Percentiles rank a stretch among this genome's conserved stretches.
Conservation (phyloP, 306 rosid species). For the Canavalia gladiata region DNA sequence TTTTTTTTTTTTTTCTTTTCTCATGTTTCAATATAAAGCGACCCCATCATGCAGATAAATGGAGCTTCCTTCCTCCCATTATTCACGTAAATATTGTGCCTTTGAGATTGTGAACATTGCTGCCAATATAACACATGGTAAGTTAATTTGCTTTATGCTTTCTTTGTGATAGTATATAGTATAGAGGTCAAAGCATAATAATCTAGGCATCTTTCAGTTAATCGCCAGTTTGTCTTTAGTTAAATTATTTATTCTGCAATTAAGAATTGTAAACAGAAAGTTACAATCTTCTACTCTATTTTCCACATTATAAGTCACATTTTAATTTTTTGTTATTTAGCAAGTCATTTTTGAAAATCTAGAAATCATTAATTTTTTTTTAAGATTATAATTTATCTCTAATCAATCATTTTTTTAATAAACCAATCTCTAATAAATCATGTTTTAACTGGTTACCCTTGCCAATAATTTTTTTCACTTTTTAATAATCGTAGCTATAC, state of each 20-base stretch:
- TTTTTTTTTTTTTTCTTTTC: too few species aligned
- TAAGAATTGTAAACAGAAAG: neutral
- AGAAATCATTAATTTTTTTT: too few species aligned
- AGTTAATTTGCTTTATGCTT: constrained; percentile 39
- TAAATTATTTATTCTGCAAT: too few species aligned
- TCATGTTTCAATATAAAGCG: constrained; percentile 40
- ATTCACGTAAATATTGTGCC: constrained; percentile 10
- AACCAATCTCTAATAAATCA: too few species aligned
- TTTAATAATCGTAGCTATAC: too few species aligned
- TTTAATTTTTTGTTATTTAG: too few species aligned
- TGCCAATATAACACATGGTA: constrained; percentile 48
- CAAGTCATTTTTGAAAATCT: too few species aligned
- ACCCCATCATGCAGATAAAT: constrained; percentile 46
- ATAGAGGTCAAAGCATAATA: constrained; percentile 23
- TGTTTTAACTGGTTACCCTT: too few species aligned
- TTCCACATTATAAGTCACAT: too few species aligned
- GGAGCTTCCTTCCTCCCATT: constrained; percentile 41
- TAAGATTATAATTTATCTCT: too few species aligned
- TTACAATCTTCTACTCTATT: neutral
- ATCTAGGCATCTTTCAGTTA: constrained; percentile 18
- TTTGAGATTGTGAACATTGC: constrained; percentile 41
- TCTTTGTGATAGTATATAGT: constrained; percentile 1
- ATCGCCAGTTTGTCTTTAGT: constrained; percentile 10
- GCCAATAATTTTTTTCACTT: too few species aligned
- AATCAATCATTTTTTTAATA: too few species aligned